phyloP scores from a whole-genome alignment of 768 basidiomycete species.

The Psilocybe cubensis region DNA sequence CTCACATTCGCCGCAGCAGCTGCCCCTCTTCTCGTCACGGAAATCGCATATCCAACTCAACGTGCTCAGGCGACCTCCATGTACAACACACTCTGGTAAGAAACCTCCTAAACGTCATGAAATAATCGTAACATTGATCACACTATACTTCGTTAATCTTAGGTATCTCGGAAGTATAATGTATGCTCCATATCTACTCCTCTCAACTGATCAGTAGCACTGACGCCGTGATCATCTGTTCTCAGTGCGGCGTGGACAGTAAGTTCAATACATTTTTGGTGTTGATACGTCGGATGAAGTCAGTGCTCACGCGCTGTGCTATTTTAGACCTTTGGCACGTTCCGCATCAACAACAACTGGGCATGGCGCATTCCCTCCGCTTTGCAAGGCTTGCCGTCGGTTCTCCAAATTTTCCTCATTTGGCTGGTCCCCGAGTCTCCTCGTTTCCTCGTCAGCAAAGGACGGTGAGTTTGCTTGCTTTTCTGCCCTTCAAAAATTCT shows the following conservation, averaged over 20 bases:
- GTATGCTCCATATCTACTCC: constrained; percentile 35
- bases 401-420: constrained; percentile 61
- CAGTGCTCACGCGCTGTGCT: constrained; percentile 39
- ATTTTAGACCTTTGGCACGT: constrained; percentile 65
- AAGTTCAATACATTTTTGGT: constrained; percentile 1
- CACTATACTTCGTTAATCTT: constrained; percentile 8
- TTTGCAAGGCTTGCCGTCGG: constrained; percentile 63
- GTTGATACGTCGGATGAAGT: neutral
- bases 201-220: neutral
- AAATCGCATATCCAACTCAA: constrained; percentile 74
- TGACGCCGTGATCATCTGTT: neutral
- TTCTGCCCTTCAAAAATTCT: neutral
- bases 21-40: constrained; percentile 76
- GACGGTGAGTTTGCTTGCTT: constrained; percentile 29
- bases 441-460: constrained; percentile 59
- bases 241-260: constrained; percentile 65
- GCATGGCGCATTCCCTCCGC: constrained; percentile 75
- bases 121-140: constrained; percentile 7
- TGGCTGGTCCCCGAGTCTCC: constrained; percentile 75
- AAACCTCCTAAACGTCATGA: neutral
- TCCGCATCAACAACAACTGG: constrained; percentile 61
- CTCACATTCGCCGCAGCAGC: constrained; percentile 68
- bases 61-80: constrained; percentile 70
- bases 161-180: constrained; percentile 69
- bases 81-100: constrained; percentile 71